Evolutionary conservation across 352 stramenopile genomes (phyloP).

Genomic region (Globisporangium nunn): DNA sequence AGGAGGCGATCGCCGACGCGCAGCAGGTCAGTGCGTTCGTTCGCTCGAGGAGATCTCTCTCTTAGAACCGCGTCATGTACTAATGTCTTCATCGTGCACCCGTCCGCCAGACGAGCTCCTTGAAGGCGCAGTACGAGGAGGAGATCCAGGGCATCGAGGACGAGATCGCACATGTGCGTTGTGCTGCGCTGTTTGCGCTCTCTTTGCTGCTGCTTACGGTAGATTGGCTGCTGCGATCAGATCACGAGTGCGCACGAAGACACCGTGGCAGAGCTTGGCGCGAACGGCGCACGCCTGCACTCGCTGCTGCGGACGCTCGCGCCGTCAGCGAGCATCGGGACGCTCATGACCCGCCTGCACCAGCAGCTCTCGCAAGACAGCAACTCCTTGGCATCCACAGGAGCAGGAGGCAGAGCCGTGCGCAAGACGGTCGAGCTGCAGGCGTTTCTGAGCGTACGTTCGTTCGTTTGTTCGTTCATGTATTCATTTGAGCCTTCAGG

Average conservation of each 20-base stretch:
- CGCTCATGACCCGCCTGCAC: slow-evolving; percentile 68
- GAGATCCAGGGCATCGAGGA: slow-evolving; percentile 53
- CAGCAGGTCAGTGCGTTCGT: slow-evolving; percentile 25
- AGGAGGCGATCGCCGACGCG: slow-evolving; percentile 38
- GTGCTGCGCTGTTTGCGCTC: not conserved
- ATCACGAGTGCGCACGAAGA: slow-evolving; percentile 42
- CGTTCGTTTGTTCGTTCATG: not conserved
- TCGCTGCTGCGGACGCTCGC: slow-evolving; percentile 63
- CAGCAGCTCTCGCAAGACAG: slow-evolving; percentile 52
- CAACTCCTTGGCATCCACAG: slow-evolving; percentile 5
- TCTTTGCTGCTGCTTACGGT: not conserved
- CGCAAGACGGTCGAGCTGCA: slow-evolving; percentile 63
- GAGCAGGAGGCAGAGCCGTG: slow-evolving; percentile 9
- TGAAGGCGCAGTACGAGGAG: slow-evolving; percentile 62
- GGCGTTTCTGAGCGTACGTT: slow-evolving; percentile 53
- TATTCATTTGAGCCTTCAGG: too few species aligned
- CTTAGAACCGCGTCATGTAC: not conserved
- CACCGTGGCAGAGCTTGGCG: slow-evolving; percentile 43
- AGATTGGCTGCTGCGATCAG: slow-evolving; percentile 12
- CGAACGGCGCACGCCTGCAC: slow-evolving; percentile 45
- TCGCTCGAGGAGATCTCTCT: too few species aligned
- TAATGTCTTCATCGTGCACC: slow-evolving; percentile 3
- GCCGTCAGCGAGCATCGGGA: slow-evolving; percentile 45
- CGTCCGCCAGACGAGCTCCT: slow-evolving; percentile 28
- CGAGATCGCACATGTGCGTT: slow-evolving; percentile 42